These are phyloP conservation scores for Periconia sp. DNA, from an alignment of 2,329 filamentous ascomycete species.

Conservation along the genomic window DNA sequence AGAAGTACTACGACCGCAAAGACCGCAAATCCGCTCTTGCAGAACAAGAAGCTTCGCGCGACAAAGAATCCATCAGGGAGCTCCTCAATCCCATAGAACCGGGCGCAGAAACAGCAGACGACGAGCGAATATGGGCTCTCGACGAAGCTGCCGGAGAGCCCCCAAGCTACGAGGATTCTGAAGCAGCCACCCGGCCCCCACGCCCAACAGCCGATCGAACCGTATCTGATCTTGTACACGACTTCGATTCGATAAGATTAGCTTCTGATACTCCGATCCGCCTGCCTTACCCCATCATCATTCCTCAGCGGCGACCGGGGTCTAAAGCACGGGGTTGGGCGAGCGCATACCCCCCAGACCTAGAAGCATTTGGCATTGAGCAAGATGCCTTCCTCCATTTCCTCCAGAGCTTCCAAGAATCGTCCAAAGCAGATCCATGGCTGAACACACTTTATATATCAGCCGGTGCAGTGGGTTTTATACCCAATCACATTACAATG, in stretches of 20 bases:
- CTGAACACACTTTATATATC: conserved; percentile 15
- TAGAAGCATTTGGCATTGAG: conserved; percentile 55
- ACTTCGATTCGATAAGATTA: not conserved
- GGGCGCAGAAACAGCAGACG: conserved; percentile 7
- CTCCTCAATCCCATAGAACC: conserved; percentile 1
- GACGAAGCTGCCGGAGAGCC: conserved; percentile 16
- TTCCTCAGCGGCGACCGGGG: conserved; percentile 60
- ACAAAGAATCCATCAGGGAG: not conserved
- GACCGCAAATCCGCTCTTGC: conserved; percentile 18
- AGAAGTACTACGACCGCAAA: conserved; percentile 23
- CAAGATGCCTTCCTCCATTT: conserved; percentile 58
- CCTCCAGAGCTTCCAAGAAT: conserved; percentile 54
- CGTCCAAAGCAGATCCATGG: conserved; percentile 41
- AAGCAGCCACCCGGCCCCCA: too few relatives aligned
- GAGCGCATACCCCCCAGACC: conserved; percentile 59
- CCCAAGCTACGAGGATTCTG: conserved; percentile 11
- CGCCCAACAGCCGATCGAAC: conserved; percentile 7
- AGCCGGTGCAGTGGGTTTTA: conserved; percentile 6
- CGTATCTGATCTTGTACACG: conserved; percentile 14
- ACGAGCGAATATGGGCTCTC: conserved; percentile 19
- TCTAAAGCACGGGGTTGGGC: conserved; percentile 58
- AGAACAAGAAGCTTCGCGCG: conserved; percentile 3
- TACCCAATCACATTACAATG: conserved; percentile 14
- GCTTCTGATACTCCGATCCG: not conserved
- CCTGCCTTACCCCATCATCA: conserved; percentile 52